Evolutionary conservation across 1,139 yeast species (phyloP), one percentile per base, ranked within the genome.

Genomic region (Protomyces pachydermus): DNA sequence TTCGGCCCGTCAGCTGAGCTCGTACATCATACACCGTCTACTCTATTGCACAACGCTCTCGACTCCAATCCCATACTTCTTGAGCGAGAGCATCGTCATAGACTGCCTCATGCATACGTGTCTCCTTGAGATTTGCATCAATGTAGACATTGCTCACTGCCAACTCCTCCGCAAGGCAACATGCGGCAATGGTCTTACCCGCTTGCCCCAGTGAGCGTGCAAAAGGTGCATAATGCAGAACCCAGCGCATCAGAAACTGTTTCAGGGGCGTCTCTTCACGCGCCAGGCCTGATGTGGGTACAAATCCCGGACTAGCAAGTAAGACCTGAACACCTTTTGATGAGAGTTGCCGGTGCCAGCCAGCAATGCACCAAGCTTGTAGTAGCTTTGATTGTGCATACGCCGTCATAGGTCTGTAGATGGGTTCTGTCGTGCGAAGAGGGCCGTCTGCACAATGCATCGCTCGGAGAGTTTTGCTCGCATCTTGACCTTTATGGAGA

Each of bases 251-350:
- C 3, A 56, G 54, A 20, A 60, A 28, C 39, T 34, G 53, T 2
- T 51, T 45, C 6, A 46, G 32, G n/a, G 37, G 39, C 28, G 64
- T 20, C 18, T 35, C 38, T 20, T 54, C 54, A 8, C 64, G 58
- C 16, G 50, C 28, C n/a, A 60, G 57, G 6, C 39, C 42, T 18
- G 54, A 23, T 8, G 64, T 28, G 5, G 64, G 64, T 20, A 60
- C 56, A 28, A 60, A 60, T 9, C 64, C 62, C 18, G 62, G 62
- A 34, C 62, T 58, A 2, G 46, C 62, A 14, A 58, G 16, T 3
- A 58, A 12, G 20, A 58, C 56, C 34, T 38, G 28, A 9, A 58
- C 62, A 32, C 46, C 28, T 9, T 38, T 9, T 4, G 25, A 12
- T 3, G 9, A 3, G 14, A 58, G 46, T 18, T 28, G 32, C 16